A percentile compares a stretch with the other conserved stretches of the same genome.
These are phyloP conservation scores for Limonium bicolor DNA, from an alignment of 148 eudicot species.

Conservation along the genomic window DNA sequence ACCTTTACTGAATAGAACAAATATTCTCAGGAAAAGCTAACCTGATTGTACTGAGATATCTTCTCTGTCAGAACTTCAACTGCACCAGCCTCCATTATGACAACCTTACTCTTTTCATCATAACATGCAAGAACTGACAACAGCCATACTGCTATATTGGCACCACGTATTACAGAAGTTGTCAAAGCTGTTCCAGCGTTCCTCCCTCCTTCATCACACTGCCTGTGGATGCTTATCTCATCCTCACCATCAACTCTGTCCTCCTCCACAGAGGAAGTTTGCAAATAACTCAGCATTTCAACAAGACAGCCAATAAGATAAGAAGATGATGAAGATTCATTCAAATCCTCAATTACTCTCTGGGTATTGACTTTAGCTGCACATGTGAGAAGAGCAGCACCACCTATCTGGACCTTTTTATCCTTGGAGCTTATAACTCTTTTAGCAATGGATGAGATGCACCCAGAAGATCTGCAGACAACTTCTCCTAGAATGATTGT, in stretches of 20 bases:
- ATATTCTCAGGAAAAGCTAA: constrained; percentile 9
- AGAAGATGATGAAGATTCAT: constrained; percentile 29
- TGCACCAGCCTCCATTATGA: constrained; percentile 80
- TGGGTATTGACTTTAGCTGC: constrained; percentile 63
- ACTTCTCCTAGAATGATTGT: constrained; percentile 50
- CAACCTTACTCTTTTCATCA: constrained; percentile 50
- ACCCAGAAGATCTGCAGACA: constrained; percentile 47
- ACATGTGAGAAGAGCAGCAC: constrained; percentile 80
- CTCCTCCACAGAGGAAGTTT: constrained; percentile 19
- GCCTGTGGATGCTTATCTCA: constrained; percentile 43
- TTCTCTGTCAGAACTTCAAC: constrained; percentile 77
- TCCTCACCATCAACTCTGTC: constrained; percentile 21
- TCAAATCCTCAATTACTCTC: constrained; percentile 53
- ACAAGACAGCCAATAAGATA: constrained; percentile 72
- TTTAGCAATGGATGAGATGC: constrained; percentile 63
- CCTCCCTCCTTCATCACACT: constrained; percentile 25
- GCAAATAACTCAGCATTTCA: constrained; percentile 42
- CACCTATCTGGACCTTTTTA: constrained; percentile 57
- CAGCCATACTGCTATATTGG: constrained; percentile 68
- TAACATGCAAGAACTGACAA: constrained; percentile 69
- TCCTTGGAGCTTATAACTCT: constrained; percentile 60
- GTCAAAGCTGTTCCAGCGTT: constrained; percentile 15
- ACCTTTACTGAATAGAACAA: not conserved
- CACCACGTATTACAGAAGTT: constrained; percentile 43
- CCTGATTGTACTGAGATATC: constrained; percentile 54